Evolutionary conservation across 305 asterid genomes (phyloP).

Genomic region (Fraxinus velutina): DNA sequence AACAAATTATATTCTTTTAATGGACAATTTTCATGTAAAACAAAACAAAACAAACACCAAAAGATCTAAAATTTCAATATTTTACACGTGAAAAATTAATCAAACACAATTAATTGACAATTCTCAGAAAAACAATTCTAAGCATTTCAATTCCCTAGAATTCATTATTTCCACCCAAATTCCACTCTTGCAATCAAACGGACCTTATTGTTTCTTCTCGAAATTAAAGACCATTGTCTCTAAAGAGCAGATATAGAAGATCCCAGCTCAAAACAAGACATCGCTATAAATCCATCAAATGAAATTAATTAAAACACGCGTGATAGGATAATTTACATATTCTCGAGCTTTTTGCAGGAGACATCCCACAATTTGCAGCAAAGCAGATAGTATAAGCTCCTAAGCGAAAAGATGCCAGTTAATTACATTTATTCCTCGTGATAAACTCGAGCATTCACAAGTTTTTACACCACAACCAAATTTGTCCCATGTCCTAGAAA

Average conservation of each 20-base stretch:
- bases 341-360: background rate
- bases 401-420: background rate
- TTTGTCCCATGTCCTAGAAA: background rate
- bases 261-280: background rate
- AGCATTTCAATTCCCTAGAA: no score
- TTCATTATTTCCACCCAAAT: no score
- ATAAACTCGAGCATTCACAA: background rate
- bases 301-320: background rate
- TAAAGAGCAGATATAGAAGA: background rate
- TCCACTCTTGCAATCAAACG: no score
- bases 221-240: background rate
- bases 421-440: constrained; percentile 14
- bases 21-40: no score
- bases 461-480: background rate
- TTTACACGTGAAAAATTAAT: no score
- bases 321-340: background rate
- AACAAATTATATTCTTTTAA: no score
- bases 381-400: background rate
- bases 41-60: no score
- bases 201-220: background rate
- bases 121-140: no score
- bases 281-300: background rate
- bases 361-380: background rate
- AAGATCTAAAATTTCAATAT: no score
- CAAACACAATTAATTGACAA: no score